Conservation (phyloP, 257 asterid species). For the Leptodermis oblonga region DNA sequence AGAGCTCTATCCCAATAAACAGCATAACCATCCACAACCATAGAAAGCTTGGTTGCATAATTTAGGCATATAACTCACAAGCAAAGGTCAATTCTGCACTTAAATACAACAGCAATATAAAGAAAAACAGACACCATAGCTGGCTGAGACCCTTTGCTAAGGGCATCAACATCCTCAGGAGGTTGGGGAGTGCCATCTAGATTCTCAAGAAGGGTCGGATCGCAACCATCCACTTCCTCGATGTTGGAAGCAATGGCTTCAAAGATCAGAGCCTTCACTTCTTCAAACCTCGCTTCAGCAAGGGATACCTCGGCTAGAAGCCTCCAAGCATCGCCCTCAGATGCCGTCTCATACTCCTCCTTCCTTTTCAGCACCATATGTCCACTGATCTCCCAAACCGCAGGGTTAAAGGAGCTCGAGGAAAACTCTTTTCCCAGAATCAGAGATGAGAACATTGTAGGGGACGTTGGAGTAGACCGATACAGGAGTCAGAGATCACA, state of each 20-base stretch:
- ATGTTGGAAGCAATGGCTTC: constrained; percentile 50
- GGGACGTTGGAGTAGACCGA: constrained; percentile 87
- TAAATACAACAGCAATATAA: constrained; percentile 2
- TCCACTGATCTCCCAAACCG: constrained; percentile 98
- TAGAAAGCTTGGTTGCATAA: constrained; percentile 25
- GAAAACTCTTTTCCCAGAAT: constrained; percentile 72
- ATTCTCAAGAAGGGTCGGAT: constrained; percentile 20
- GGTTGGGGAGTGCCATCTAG: constrained; percentile 36
- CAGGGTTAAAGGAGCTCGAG: constrained; percentile 90
- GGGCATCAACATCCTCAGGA: constrained; percentile 56
- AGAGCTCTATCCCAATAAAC: background rate
- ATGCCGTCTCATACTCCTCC: constrained; percentile 79
- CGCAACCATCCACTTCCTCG: constrained; percentile 20
- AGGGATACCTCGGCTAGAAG: constrained; percentile 95
- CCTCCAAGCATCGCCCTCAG: constrained; percentile 85
- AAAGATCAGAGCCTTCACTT: constrained; percentile 80
- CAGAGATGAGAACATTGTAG: constrained; percentile 72
- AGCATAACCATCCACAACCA: constrained; percentile 1
- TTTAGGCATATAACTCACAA: constrained; percentile 18
- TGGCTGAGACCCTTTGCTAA: constrained; percentile 43
- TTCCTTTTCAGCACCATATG: constrained; percentile 95
- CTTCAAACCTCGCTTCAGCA: constrained; percentile 78
- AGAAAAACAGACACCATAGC: constrained; percentile 42
- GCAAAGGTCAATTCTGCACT: constrained; percentile 12
- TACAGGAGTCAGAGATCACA: constrained; percentile 64